Percentiles rank a stretch among this genome's conserved stretches.
Evolutionary conservation across 441 rosid genomes (phyloP).

Genomic region (Populus trichocarpa): DNA sequence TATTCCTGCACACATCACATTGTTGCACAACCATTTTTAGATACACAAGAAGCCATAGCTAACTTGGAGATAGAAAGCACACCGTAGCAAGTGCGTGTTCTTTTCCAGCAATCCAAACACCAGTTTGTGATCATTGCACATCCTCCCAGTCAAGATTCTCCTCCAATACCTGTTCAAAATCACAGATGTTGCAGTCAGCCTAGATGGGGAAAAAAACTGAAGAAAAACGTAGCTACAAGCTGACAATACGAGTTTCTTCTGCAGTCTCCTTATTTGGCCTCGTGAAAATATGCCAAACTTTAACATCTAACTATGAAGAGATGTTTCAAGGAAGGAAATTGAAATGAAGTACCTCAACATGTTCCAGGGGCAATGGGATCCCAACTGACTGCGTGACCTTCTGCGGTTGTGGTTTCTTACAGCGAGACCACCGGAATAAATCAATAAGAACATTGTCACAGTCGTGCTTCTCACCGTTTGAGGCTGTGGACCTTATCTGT

Average conservation of each 20-base stretch:
- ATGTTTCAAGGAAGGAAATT: too few relatives aligned
- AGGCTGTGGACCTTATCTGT: too few relatives aligned
- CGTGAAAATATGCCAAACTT: too few relatives aligned
- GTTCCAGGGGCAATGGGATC: constrained; percentile 79
- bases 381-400: constrained; percentile 23
- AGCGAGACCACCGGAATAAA: constrained; percentile 92
- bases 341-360: constrained; percentile 60
- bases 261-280: too few relatives aligned
- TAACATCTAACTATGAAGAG: too few relatives aligned
- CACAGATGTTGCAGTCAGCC: background rate
- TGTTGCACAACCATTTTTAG: too few relatives aligned
- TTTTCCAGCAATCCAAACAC: constrained; percentile 94
- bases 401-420: constrained; percentile 90
- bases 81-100: constrained; percentile 85
- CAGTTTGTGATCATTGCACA: too few relatives aligned
- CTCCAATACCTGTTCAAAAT: constrained; percentile 58
- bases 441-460: constrained; percentile 55
- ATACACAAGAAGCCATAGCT: too few relatives aligned
- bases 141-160: constrained; percentile 98
- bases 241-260: background rate
- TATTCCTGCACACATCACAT: too few relatives aligned
- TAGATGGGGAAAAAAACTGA: background rate
- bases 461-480: constrained; percentile 59
- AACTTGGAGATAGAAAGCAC: constrained; percentile 75
- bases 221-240: background rate